Conservation (phyloP, 169 alveolate genomes). For the Babesia gibsoni region DNA sequence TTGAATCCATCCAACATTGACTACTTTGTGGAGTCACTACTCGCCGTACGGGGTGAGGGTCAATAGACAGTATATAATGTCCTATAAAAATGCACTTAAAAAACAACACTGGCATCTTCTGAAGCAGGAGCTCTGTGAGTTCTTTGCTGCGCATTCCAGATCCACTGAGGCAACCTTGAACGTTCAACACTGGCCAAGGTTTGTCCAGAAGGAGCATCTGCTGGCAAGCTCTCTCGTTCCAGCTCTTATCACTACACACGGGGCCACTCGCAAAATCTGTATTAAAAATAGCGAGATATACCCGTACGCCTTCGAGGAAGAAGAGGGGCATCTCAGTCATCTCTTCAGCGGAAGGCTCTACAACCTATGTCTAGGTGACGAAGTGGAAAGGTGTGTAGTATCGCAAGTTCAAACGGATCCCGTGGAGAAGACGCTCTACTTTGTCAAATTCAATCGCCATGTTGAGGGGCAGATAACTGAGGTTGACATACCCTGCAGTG, state of each 20-base stretch:
- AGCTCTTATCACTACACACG: slow-evolving; percentile 69
- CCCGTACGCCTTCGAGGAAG: slow-evolving; percentile 81
- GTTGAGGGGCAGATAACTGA: slow-evolving; percentile 73
- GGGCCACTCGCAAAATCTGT: slow-evolving; percentile 63
- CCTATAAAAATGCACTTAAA: slow-evolving; percentile 39
- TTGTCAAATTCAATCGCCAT: slow-evolving; percentile 76
- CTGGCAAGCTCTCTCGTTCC: slow-evolving; percentile 63
- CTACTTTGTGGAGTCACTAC: slow-evolving; percentile 44
- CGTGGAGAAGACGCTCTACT: slow-evolving; percentile 75
- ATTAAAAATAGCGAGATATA: slow-evolving; percentile 57
- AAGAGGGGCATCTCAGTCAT: slow-evolving; percentile 77
- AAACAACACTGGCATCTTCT: slow-evolving; percentile 56
- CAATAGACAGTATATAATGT: slow-evolving; percentile 22
- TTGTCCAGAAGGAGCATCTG: slow-evolving; percentile 64
- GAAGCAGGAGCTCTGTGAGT: slow-evolving; percentile 35
- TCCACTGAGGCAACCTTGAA: slow-evolving; percentile 45
- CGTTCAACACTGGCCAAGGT: slow-evolving; percentile 55
- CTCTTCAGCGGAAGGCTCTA: slow-evolving; percentile 78
- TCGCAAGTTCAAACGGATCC: slow-evolving; percentile 78
- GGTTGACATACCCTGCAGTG: slow-evolving; percentile 75
- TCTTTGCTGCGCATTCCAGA: slow-evolving; percentile 35
- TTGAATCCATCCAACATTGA: slow-evolving; percentile 39
- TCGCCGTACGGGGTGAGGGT: slow-evolving; percentile 17
- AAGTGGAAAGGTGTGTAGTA: slow-evolving; percentile 70
- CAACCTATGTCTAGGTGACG: slow-evolving; percentile 56